Evolutionary conservation across 192 early-diverging fungal species (phyloP).

Genomic region (Helicostylum pulchrum): DNA sequence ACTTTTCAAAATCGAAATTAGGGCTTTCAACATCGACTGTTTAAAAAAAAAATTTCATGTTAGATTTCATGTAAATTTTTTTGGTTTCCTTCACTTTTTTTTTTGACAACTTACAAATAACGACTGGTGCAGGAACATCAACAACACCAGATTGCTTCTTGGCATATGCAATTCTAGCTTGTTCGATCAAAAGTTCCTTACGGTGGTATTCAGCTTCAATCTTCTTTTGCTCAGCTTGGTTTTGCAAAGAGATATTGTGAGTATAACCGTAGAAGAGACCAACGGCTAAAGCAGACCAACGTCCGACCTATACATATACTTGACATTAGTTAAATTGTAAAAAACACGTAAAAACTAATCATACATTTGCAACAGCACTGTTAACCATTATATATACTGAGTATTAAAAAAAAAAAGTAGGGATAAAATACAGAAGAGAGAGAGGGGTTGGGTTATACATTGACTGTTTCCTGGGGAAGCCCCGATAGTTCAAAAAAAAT

Average conservation of each 20-base stretch:
- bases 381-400: slow-evolving; percentile 16
- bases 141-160: slow-evolving; percentile 54
- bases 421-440: slow-evolving; percentile 6
- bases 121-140: neutral
- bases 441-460: neutral
- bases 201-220: slow-evolving; percentile 47
- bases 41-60: slow-evolving; percentile 10
- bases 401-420: slow-evolving; percentile 8
- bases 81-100: neutral
- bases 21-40: slow-evolving; percentile 48
- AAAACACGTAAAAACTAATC: neutral
- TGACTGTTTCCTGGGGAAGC: too few species aligned
- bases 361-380: slow-evolving; percentile 16
- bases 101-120: slow-evolving; percentile 6
- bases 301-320: slow-evolving; percentile 44
- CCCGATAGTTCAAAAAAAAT: too few species aligned
- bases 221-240: slow-evolving; percentile 42
- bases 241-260: slow-evolving; percentile 50
- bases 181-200: slow-evolving; percentile 64
- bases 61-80: slow-evolving; percentile 1
- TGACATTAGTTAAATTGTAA: neutral
- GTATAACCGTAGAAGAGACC: slow-evolving; percentile 55
- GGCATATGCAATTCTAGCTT: slow-evolving; percentile 75
- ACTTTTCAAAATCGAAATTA: slow-evolving; percentile 59
- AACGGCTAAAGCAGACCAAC: slow-evolving; percentile 55